Base-by-base conservation (phyloP, 2,329 filamentous ascomycete species). In the Pyrenophora seminiperda region DNA sequence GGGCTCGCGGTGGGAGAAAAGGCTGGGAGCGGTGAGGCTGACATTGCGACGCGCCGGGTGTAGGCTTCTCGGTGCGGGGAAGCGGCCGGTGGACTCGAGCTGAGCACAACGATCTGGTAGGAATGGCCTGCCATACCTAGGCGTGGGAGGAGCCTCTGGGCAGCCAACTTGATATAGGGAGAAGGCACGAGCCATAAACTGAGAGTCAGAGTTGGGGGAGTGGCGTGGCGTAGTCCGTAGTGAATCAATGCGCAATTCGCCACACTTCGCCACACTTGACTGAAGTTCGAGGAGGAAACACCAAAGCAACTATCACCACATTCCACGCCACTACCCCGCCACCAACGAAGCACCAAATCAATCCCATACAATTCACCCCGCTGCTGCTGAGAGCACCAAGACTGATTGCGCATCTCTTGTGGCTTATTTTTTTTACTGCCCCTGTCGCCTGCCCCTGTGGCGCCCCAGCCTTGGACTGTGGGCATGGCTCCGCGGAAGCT, bases 31-130 rank as follows among this genome's bases (percentile, higher is more conserved):
- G 65, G 66, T 18, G 45, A 58, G 20, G 65, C 38, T 22, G 54
- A 54, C 56, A 65, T 66, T 36, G 53, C 53, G 58, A 67, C 68
- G 69, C 67, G 69, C 59, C 61, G 63, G 30, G 62, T 53, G 34
- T 54, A 34, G 41, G 53, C 54, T 41, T 53, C 50, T 34, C 54
- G 55, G 38, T 47, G 56, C 41, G 62, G 61, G 31, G 65, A 61
- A 54, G 54, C 51, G 33, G 52, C 52, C 30, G 68, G 66, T 15
- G 71, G 70, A n/a, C 68, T 68, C 11, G 69, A 72, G 17, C 64
- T 68, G 6, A 74, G 51, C 3, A 67, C 53, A 10, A 67, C 62
- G 11, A 67, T 58, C 18, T 66, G 55, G 49, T 59, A 65, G 37
- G 57, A 48, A 32, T 50, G 54, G 51, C 59, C 61, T 56, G 61